Conservation (phyloP, 345 rosid genomes). For the Raphanus raphanistrum region DNA sequence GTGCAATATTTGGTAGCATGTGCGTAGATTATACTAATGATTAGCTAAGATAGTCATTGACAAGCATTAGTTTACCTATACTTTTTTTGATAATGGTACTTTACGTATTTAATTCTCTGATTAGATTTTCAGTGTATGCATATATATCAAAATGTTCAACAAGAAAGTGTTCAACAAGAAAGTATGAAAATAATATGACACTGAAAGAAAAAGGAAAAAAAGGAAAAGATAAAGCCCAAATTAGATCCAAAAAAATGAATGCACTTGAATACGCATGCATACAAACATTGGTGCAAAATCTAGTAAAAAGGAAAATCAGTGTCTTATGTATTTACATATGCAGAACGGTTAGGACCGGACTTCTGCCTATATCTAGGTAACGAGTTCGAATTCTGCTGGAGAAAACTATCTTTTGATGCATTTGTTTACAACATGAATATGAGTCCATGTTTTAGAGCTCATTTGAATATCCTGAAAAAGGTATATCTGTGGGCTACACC, state of each 20-base stretch:
- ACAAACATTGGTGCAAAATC: not conserved
- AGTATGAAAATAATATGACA: not conserved
- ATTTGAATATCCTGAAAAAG: no score
- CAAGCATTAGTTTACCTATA: constrained; percentile 10
- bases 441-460: no score
- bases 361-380: no score
- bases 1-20: constrained; percentile 30
- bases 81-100: not conserved
- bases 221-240: not conserved
- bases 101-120: not conserved
- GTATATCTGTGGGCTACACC: no score
- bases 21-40: constrained; percentile 35
- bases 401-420: no score
- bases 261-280: constrained; percentile 13
- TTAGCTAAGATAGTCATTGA: constrained; percentile 29
- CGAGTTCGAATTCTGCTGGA: no score
- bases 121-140: not conserved
- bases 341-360: not conserved
- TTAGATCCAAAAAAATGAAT: not conserved
- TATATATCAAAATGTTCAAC: constrained; percentile 10
- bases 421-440: no score
- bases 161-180: not conserved
- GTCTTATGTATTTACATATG: not conserved
- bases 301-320: not conserved
- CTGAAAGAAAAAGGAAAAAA: not conserved